These are phyloP conservation scores for Plantago major DNA, from an alignment of 257 asterid species.

Conservation along the genomic window DNA sequence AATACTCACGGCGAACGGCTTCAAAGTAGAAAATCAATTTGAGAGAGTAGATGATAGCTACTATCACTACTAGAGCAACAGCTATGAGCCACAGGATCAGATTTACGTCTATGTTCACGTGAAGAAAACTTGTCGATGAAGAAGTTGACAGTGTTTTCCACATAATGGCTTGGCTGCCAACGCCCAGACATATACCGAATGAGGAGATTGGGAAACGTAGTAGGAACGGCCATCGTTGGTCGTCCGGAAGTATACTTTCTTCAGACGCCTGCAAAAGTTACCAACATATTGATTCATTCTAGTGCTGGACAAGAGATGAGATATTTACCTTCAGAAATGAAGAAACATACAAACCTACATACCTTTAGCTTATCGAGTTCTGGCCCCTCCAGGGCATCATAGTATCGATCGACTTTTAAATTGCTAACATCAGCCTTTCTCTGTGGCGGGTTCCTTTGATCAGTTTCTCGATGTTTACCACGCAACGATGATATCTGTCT, in stretches of 20 bases:
- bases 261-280: constrained; percentile 51
- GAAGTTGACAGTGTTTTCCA: constrained; percentile 74
- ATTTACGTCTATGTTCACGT: constrained; percentile 44
- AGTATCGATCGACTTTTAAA: constrained; percentile 58
- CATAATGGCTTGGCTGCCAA: constrained; percentile 97
- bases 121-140: constrained; percentile 52
- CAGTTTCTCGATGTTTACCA: constrained; percentile 33
- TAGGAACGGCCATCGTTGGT: constrained; percentile 83
- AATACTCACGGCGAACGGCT: constrained; percentile 91
- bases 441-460: constrained; percentile 25
- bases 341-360: constrained; percentile 4
- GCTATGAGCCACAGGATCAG: constrained; percentile 64
- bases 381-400: constrained; percentile 86
- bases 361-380: constrained; percentile 75
- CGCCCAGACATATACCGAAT: constrained; percentile 81
- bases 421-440: constrained; percentile 26
- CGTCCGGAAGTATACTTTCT: constrained; percentile 66
- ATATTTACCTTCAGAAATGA: background rate
- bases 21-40: constrained; percentile 78
- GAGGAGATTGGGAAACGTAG: constrained; percentile 72
- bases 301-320: background rate
- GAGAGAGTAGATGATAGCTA: constrained; percentile 40
- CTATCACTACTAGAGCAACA: constrained; percentile 35
- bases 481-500: constrained; percentile 54
- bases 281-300: background rate